These are phyloP conservation scores for Linnemannia schmuckeri DNA, from an alignment of 192 early-diverging fungal species.

Conservation along the genomic window DNA sequence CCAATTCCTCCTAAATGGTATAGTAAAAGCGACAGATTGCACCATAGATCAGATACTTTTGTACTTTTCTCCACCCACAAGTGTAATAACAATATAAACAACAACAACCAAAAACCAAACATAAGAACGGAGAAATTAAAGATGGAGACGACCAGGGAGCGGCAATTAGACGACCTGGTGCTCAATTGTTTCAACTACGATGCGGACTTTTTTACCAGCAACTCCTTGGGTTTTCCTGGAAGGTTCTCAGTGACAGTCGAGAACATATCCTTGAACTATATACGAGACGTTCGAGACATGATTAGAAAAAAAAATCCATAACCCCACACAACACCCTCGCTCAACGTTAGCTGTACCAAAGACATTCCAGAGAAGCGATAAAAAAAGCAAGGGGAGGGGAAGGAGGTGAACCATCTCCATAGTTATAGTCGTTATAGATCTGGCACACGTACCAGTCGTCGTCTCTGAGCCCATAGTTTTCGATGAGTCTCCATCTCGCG, in stretches of 20 bases:
- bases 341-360: constrained; percentile 6
- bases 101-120: neutral
- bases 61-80: neutral
- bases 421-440: neutral
- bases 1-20: constrained; percentile 39
- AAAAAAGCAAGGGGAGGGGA: neutral
- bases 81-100: neutral
- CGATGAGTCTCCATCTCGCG: constrained; percentile 51
- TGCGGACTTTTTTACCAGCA: constrained; percentile 26
- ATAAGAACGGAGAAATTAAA: neutral
- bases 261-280: constrained; percentile 62
- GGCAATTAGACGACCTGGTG: neutral
- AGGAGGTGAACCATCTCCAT: neutral
- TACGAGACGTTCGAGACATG: neutral
- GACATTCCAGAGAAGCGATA: neutral
- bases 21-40: neutral
- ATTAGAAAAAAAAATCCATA: neutral
- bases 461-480: constrained; percentile 57
- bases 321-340: neutral
- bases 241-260: constrained; percentile 53
- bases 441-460: constrained; percentile 51
- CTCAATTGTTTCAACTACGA: neutral
- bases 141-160: neutral
- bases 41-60: neutral
- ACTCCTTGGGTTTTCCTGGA: constrained; percentile 55